Percentiles rank a stretch among this genome's conserved stretches.
Conservation (phyloP, 2,329 filamentous ascomycete genomes). For the Leptographium procerum region DNA sequence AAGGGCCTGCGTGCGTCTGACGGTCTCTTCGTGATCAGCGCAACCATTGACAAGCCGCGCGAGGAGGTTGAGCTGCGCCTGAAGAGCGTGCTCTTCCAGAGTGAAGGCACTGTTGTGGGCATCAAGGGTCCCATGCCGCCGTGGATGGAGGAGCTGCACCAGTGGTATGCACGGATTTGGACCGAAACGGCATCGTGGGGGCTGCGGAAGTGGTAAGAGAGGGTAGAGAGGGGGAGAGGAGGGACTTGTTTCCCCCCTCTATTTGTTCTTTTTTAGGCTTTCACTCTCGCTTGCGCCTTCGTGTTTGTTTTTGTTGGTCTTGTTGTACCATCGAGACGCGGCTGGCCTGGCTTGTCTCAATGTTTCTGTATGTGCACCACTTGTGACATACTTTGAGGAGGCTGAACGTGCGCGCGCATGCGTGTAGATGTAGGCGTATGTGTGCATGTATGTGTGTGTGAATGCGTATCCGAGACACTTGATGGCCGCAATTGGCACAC, state of each 20-base stretch:
- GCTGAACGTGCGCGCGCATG: no score
- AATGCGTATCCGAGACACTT: no score
- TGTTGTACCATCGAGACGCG: no score
- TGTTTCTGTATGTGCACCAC: no score
- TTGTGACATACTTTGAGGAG: no score
- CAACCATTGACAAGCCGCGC: slow-evolving; percentile 44
- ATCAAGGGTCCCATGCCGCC: slow-evolving; percentile 22
- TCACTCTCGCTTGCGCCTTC: neutral
- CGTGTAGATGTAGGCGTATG: no score
- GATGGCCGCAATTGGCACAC: no score
- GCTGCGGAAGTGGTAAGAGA: slow-evolving; percentile 16
- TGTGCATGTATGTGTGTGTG: no score
- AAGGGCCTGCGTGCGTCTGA: slow-evolving; percentile 45
- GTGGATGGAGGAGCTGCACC: slow-evolving; percentile 24
- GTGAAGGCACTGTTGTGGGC: slow-evolving; percentile 23
- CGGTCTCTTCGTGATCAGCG: slow-evolving; percentile 55
- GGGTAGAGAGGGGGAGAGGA: neutral
- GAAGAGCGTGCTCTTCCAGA: slow-evolving; percentile 52
- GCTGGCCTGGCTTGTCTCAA: no score
- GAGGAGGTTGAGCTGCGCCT: slow-evolving; percentile 52
- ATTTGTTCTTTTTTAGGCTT: no score
- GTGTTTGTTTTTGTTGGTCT: neutral
- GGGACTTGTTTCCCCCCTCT: no score
- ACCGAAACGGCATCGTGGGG: slow-evolving; percentile 27
- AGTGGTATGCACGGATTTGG: slow-evolving; percentile 30